Evolutionary conservation across 2,329 filamentous ascomycete genomes (phyloP).

Genomic region (Grosmannia serpens): DNA sequence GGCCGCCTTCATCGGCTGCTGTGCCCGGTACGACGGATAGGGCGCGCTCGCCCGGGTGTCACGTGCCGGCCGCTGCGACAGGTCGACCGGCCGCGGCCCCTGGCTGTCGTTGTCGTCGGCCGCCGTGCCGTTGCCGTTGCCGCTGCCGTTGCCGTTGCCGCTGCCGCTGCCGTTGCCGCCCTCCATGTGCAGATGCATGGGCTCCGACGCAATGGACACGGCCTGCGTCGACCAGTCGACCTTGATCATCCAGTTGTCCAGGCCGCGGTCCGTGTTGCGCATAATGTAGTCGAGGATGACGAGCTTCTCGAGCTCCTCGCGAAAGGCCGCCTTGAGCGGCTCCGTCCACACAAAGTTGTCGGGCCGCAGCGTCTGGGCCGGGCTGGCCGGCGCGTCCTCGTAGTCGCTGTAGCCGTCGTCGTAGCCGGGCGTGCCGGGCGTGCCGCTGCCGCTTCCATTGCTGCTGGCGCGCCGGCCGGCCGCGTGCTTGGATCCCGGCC

Average conservation of each 20-base stretch:
- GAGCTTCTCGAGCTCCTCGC: conserved; percentile 91
- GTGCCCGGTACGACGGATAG: conserved; percentile 57
- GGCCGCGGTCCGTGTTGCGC: conserved; percentile 91
- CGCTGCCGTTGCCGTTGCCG: conserved; percentile 12
- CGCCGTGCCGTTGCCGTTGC: conserved; percentile 28
- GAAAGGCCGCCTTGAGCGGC: conserved; percentile 74
- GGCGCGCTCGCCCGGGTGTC: conserved; percentile 33
- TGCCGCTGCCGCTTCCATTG: background rate
- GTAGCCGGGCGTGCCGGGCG: background rate
- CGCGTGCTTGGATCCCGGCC: conserved; percentile 48
- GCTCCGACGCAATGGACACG: conserved; percentile 78
- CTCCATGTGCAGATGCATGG: conserved; percentile 55
- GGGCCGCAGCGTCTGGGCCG: conserved; percentile 27
- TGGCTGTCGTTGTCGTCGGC: conserved; percentile 21
- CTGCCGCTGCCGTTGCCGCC: conserved; percentile 20
- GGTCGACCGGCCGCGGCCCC: conserved; percentile 51
- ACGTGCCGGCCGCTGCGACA: conserved; percentile 29
- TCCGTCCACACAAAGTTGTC: conserved; percentile 77
- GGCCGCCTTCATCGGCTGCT: conserved; percentile 77
- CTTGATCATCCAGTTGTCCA: conserved; percentile 99
- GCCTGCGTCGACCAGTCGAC: conserved; percentile 76
- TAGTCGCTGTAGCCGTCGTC: conserved; percentile 17
- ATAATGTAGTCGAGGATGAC: conserved; percentile 98
- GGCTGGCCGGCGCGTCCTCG: conserved; percentile 16
- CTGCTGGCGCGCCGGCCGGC: background rate